Evolutionary conservation across 2,329 filamentous ascomycete genomes (phyloP).

Genomic region (Aspergillus phoenicis): DNA sequence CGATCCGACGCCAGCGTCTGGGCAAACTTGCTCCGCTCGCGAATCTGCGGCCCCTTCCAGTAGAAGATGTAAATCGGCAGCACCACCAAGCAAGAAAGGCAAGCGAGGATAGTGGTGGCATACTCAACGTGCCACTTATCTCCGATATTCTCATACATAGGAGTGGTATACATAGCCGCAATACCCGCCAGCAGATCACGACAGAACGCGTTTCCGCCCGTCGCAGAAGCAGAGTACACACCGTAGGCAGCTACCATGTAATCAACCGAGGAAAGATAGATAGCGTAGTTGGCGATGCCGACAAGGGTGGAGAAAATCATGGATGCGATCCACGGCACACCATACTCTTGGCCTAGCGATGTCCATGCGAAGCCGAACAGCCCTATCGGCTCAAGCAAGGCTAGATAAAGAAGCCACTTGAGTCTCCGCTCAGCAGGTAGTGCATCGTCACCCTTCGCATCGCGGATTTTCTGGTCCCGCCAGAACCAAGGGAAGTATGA

Average conservation of each 20-base stretch:
- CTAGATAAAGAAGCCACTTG: constrained; percentile 65
- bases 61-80: constrained; percentile 65
- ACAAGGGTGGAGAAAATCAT: constrained; percentile 67
- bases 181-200: constrained; percentile 73
- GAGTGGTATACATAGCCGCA: constrained; percentile 66
- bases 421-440: constrained; percentile 65
- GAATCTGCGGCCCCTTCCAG: constrained; percentile 60
- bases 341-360: constrained; percentile 61
- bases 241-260: constrained; percentile 77
- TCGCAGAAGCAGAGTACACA: constrained; percentile 70
- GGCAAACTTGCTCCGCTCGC: constrained; percentile 62
- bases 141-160: constrained; percentile 64
- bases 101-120: constrained; percentile 61
- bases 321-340: constrained; percentile 66
- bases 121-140: constrained; percentile 56
- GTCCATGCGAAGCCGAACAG: constrained; percentile 71
- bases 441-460: constrained; percentile 51
- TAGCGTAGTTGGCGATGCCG: constrained; percentile 71
- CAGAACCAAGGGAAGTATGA: constrained; percentile 56
- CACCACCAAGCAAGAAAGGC: constrained; percentile 61
- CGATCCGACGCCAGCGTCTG: constrained; percentile 52
- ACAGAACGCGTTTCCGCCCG: constrained; percentile 73
- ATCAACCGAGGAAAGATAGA: constrained; percentile 74
- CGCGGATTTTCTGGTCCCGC: constrained; percentile 42
- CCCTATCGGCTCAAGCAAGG: constrained; percentile 64